Conservation (phyloP, 164 flowering plant species). For the Vitis riparia region DNA sequence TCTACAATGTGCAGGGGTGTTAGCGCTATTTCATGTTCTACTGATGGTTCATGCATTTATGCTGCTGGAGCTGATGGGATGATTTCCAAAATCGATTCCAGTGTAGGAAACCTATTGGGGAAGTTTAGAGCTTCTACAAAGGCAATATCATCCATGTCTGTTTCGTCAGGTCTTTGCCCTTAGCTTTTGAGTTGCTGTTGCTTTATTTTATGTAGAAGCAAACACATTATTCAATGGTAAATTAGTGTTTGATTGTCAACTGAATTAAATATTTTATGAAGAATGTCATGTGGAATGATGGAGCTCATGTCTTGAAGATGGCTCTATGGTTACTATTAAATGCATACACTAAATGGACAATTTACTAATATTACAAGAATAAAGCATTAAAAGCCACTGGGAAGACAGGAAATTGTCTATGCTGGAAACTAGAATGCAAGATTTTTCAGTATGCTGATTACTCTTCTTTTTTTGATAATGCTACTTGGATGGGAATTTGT, state of each 20-base stretch:
- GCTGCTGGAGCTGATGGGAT: constrained; percentile 91
- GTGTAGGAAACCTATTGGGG: constrained; percentile 54
- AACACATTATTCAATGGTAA: neutral
- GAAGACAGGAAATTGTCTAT: neutral
- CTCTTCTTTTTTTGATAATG: constrained; percentile 11
- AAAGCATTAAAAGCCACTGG: neutral
- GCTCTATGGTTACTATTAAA: neutral
- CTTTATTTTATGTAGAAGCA: neutral
- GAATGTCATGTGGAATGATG: neutral
- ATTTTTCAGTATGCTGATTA: neutral
- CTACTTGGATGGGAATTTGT: neutral
- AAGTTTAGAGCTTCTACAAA: constrained; percentile 80
- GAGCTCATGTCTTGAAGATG: neutral
- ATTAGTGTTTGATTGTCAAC: neutral
- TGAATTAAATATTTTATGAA: neutral
- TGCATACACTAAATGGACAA: too few species aligned
- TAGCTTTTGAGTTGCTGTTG: neutral
- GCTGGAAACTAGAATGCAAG: neutral
- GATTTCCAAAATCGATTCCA: constrained; percentile 69
- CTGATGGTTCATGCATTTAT: constrained; percentile 57
- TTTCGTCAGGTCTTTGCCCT: constrained; percentile 64
- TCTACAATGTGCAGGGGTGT: constrained; percentile 65
- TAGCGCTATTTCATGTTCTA: constrained; percentile 58
- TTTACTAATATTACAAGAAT: neutral
- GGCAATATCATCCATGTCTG: constrained; percentile 65